Evolutionary conservation across 805 yeast species (phyloP), one percentile per base, ranked within the genome.

Genomic region (Schizosaccharomyces lindneri): DNA sequence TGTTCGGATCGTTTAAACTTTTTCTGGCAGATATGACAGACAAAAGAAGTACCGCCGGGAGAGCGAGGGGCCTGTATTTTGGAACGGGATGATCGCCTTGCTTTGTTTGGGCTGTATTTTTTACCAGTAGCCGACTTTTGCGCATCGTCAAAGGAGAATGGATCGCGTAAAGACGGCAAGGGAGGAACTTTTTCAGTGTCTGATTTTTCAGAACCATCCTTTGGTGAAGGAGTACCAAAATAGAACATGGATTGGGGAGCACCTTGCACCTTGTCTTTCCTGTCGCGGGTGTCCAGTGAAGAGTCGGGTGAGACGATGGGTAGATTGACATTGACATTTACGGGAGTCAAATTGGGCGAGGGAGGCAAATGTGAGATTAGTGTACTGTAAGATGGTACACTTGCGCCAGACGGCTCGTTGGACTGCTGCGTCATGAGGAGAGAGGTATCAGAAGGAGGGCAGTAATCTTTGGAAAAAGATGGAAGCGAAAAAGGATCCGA

Each of bases 1-100:
- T 89, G 97, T 70, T 89, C 97, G 7, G 93, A 83, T 60, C 97
- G 76, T 2, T 95, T 85, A 71, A 88, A 88, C 5, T 89, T 79
- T 95, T 89, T 88, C 62, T 74, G 75, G 72, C 97, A 88, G 65
- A 84, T 88, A 24, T 87, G 87, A 69, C 79, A 89, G 2, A 95
- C 95, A 0, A 51, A 51, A 17, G 57, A 24, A 17, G 31, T 51
- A 24, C 57, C 57, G 1, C 57, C 57, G 1, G 57, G 57, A 4
- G 57, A 51, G 29, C 57, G 57, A 17, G 36, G 57, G n/a, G n/a
- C 36, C n/a, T 21, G n/a, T 17, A 29, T 51, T 29, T 51, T 51
- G 31, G 36, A 17, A 29, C 27, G n/a, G 15, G 57, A 51, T 29
- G 57, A 17, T 29, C 36, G 32, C n/a, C 57, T 21, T 17, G 31